Base-by-base conservation (phyloP, 2,329 filamentous ascomycete species). In the Aspergillus uvarum region DNA sequence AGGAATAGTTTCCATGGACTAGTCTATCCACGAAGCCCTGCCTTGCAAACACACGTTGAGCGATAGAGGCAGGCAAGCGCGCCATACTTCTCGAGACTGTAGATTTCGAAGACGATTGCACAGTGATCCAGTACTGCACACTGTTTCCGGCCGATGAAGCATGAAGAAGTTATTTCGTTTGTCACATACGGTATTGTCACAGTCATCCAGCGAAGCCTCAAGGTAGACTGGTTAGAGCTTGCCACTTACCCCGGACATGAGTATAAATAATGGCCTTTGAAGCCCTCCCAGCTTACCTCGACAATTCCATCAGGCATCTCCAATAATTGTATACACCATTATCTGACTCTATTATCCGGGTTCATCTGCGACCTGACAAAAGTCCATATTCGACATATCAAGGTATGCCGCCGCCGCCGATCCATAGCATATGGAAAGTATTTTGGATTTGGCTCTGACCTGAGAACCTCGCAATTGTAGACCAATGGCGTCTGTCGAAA, bases 1-100 rank as follows among this genome's bases (percentile, higher is more conserved):
- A 79, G 77, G 66, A 78, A 78, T 70, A 73, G 62, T 77, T 78
- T 79, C 77, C 77, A 77, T 78, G 58, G 42, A 26, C 22, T 32
- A 51, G 16, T 7, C 14, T n/a, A 44, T 19, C 42, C 21, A 49
- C 47, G 29, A 48, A 32, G 24, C 38, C n/a, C 29, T 38, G 5
- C 26, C 21, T 56, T 61, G 49, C 52, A 60, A 53, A 59, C 68
- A 6, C 22, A 56, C 51, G 29, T 49, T 53, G 24, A 42, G 10
- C n/a, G 16, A 16, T 6, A 8, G 6, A 44, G 16, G 38, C 38
- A 2, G 16, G 38, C 16, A 44, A 44, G 38, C 38, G 38, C 16
- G 38, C 16, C 14, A 44, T 44, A 19, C 16, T 16, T 5, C 6
- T 44, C 16, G 6, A 16, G 38, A 19, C 38, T 5, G 38, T 19